Conservation (phyloP, 2,329 filamentous ascomycete species). For the Colletotrichum noveboracense region DNA sequence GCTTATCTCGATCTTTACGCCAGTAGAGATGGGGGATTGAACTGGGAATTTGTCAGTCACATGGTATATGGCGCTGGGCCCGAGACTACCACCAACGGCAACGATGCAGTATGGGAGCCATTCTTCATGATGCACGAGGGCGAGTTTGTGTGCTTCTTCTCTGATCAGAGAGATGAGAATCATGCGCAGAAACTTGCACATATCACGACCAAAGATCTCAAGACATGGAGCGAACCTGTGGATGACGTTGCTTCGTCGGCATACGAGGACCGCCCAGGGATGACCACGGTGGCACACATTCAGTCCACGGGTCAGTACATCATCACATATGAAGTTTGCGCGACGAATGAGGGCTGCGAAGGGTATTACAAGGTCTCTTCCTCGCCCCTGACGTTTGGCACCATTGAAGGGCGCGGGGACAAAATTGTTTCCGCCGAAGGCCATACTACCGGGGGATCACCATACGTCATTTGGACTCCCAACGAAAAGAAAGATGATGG, state of each 20-base stretch:
- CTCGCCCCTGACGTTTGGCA: not conserved
- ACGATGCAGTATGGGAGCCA: slow-evolving; percentile 76
- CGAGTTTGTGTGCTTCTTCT: slow-evolving; percentile 70
- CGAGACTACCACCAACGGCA: slow-evolving; percentile 65
- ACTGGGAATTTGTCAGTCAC: slow-evolving; percentile 71
- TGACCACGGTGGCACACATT: not conserved
- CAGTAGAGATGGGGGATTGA: slow-evolving; percentile 61
- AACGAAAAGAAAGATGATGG: not conserved
- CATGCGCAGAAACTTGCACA: slow-evolving; percentile 75
- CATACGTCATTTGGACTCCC: not conserved
- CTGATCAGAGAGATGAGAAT: slow-evolving; percentile 69
- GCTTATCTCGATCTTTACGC: slow-evolving; percentile 76
- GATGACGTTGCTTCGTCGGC: slow-evolving; percentile 34
- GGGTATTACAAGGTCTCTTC: not conserved
- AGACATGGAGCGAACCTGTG: slow-evolving; percentile 58
- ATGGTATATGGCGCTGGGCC: slow-evolving; percentile 64
- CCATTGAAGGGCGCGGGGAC: not conserved
- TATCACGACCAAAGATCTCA: slow-evolving; percentile 64
- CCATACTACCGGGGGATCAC: not conserved
- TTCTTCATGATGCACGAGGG: slow-evolving; percentile 61
- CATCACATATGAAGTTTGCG: not conserved
- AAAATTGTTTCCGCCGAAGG: not conserved
- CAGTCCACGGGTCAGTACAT: not conserved
- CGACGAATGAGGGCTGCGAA: not conserved
- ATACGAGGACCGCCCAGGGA: slow-evolving; percentile 27